Percentiles rank a stretch among this genome's conserved stretches.
Conservation (phyloP, 2,329 filamentous ascomycete species). For the Coniochaeta ligniaria region DNA sequence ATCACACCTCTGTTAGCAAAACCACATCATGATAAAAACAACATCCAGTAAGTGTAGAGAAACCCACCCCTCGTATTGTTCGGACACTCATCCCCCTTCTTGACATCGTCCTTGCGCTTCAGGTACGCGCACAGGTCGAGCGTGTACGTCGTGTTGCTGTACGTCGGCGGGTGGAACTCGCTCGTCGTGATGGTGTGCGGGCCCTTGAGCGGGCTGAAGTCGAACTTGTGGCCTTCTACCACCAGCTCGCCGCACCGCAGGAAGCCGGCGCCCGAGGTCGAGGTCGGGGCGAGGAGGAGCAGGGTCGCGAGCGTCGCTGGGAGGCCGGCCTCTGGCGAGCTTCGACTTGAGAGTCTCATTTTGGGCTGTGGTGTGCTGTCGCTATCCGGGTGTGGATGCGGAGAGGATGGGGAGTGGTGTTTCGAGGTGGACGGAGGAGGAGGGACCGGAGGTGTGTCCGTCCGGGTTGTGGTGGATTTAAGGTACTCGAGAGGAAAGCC, state of each 20-base stretch:
- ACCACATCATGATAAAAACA: too few relatives aligned
- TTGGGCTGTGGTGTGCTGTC: neutral
- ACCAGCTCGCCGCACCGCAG: conserved; percentile 57
- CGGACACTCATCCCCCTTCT: conserved; percentile 56
- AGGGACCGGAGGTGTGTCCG: neutral
- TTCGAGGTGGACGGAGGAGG: neutral
- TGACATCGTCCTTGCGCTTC: conserved; percentile 49
- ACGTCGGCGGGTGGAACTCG: conserved; percentile 41
- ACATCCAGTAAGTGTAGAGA: neutral
- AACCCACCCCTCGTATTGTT: conserved; percentile 58
- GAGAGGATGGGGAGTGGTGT: neutral
- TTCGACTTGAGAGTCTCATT: neutral
- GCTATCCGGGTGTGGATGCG: neutral
- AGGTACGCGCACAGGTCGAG: conserved; percentile 68
- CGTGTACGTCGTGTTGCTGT: conserved; percentile 73
- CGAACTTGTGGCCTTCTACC: conserved; percentile 52
- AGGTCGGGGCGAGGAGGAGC: conserved; percentile 13
- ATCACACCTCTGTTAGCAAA: conserved; percentile 1
- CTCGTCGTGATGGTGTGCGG: conserved; percentile 62
- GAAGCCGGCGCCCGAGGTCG: conserved; percentile 33
- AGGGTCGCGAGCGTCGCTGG: neutral
- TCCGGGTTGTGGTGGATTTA: neutral
- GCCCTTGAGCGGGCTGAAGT: conserved; percentile 57
- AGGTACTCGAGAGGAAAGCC: too few relatives aligned
- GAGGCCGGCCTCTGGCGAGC: neutral